These are phyloP conservation scores for Aphanomyces euteiches DNA, from an alignment of 352 stramenopile genomes.

Conservation along the genomic window DNA sequence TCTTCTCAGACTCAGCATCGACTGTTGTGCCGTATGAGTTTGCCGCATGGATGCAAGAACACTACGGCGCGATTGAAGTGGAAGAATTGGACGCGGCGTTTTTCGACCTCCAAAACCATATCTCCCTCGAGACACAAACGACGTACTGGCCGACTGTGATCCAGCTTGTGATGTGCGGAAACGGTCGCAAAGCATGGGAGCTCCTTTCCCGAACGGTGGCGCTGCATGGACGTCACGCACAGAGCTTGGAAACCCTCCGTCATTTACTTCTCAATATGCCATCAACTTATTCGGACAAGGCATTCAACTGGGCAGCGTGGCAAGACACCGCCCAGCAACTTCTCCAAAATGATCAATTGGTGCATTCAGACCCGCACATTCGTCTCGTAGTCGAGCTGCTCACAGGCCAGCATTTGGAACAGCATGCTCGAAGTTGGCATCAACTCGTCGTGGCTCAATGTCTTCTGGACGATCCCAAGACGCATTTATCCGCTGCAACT, in stretches of 20 bases:
- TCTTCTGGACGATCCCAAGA: constrained; percentile 72
- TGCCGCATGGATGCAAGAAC: constrained; percentile 66
- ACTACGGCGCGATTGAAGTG: constrained; percentile 55
- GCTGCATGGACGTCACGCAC: constrained; percentile 49
- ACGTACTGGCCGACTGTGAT: constrained; percentile 69
- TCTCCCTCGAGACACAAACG: constrained; percentile 34
- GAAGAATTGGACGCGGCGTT: constrained; percentile 53
- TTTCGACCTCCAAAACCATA: constrained; percentile 38
- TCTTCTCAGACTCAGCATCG: constrained; percentile 36
- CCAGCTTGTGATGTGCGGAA: constrained; percentile 48
- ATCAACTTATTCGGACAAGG: constrained; percentile 24
- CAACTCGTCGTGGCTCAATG: constrained; percentile 77
- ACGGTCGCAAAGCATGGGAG: constrained; percentile 50
- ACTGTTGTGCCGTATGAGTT: constrained; percentile 63
- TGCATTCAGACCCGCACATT: constrained; percentile 49
- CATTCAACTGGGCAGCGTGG: constrained; percentile 56
- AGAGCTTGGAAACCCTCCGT: constrained; percentile 55
- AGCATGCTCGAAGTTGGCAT: constrained; percentile 56
- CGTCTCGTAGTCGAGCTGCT: constrained; percentile 58
- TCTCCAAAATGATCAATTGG: constrained; percentile 48
- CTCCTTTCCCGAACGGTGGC: constrained; percentile 58
- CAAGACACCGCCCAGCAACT: constrained; percentile 58
- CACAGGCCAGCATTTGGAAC: constrained; percentile 43
- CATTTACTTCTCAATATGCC: constrained; percentile 70
- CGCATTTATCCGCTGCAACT: constrained; percentile 9